A percentile compares a stretch with the other conserved stretches of the same genome.
Conservation (phyloP, 495 filamentous ascomycete species). For the Aspergillus taichungensis region DNA sequence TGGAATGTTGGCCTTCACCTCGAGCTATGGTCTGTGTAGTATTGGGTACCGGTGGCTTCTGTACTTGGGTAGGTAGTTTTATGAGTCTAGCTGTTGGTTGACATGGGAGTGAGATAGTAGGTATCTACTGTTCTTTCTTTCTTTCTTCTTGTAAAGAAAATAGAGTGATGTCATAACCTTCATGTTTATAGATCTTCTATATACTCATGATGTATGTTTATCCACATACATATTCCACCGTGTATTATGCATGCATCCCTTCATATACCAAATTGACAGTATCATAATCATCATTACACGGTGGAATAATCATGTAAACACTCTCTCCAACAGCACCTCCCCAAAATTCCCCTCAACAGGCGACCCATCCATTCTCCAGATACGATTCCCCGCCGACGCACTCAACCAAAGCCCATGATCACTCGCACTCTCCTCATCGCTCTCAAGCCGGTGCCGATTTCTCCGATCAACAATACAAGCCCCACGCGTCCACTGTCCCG, state of each 20-base stretch:
- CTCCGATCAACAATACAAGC: constrained; percentile 80
- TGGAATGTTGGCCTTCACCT: too few species aligned
- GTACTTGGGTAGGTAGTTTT: too few species aligned
- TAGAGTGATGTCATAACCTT: too few species aligned
- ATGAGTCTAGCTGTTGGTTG: too few species aligned
- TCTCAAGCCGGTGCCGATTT: constrained; percentile 49
- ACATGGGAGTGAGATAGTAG: too few species aligned
- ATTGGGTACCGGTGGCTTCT: too few species aligned
- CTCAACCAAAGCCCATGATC: constrained; percentile 74
- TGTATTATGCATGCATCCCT: neutral
- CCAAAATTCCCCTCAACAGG: constrained; percentile 37
- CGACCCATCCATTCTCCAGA: constrained; percentile 54
- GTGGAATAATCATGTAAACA: constrained; percentile 24
- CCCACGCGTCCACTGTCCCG: constrained; percentile 89
- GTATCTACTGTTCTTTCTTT: too few species aligned
- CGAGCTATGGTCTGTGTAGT: too few species aligned
- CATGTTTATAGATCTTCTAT: too few species aligned
- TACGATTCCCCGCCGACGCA: constrained; percentile 59
- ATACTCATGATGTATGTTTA: too few species aligned
- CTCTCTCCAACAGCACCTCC: constrained; percentile 29
- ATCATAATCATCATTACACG: too few species aligned
- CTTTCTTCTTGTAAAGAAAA: too few species aligned
- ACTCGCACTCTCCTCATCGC: constrained; percentile 44
- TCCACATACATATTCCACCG: neutral
- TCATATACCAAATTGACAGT: neutral